A percentile compares a stretch with the other conserved stretches of the same genome.
Evolutionary conservation across 768 basidiomycete species (phyloP).

Genomic region (Podaxis sp.): DNA sequence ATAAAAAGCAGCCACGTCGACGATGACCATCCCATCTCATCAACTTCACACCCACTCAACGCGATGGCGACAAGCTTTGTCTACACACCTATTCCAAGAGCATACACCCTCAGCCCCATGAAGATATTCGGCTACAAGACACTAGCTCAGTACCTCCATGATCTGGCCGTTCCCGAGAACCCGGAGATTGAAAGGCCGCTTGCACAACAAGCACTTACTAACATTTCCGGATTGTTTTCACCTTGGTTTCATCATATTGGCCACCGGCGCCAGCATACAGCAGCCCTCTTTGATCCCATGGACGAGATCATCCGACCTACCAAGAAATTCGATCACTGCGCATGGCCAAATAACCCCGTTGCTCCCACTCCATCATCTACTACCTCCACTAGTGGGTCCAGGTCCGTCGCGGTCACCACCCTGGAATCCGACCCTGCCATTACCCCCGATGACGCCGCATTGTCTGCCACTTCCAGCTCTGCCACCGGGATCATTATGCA

Average conservation of each 20-base stretch:
- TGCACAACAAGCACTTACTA: background rate
- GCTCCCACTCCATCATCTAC: background rate
- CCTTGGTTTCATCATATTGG: background rate
- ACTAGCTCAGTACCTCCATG: background rate
- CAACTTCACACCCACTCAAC: background rate
- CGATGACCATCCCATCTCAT: background rate
- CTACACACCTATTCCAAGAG: background rate
- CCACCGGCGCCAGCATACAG: background rate
- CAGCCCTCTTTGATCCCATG: background rate
- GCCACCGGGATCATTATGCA: background rate
- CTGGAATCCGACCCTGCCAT: background rate
- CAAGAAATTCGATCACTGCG: background rate
- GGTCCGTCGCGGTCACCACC: too few species aligned
- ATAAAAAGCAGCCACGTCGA: background rate
- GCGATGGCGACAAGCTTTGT: background rate
- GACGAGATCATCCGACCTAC: background rate
- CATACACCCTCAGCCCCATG: background rate
- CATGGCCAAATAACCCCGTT: background rate
- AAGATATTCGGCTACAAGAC: background rate
- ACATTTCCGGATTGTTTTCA: background rate
- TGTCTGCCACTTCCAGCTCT: background rate
- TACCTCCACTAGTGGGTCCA: background rate
- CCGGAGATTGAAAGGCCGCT: background rate
- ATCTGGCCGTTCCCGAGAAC: background rate
- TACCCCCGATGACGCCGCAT: background rate